Percentiles rank a stretch among this genome's conserved stretches.
These are phyloP conservation scores for Astrocystis sublimbata DNA, from an alignment of 495 filamentous ascomycete genomes.

Conservation along the genomic window DNA sequence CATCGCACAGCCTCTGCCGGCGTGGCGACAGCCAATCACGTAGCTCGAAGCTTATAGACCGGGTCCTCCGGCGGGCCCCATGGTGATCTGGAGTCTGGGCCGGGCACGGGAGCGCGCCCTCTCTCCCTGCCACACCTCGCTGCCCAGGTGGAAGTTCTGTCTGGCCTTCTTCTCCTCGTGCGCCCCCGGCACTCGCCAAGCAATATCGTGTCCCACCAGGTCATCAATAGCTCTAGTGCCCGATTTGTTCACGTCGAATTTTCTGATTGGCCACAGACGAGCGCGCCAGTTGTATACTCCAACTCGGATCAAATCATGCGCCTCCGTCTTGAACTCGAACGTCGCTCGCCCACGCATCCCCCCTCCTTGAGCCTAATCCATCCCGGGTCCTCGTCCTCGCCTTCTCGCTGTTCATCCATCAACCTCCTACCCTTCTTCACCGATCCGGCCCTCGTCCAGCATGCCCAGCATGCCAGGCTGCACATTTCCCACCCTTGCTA, in stretches of 20 bases:
- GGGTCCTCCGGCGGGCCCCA: background rate
- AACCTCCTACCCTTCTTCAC: conserved; percentile 27
- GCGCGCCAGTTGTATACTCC: conserved; percentile 39
- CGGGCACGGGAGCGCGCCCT: background rate
- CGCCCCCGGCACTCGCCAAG: conserved; percentile 5
- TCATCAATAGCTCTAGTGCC: conserved; percentile 6
- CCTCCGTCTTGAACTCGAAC: conserved; percentile 40
- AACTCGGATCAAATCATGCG: conserved; percentile 40
- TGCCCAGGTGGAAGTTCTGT: too few relatives aligned
- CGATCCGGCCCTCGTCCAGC: conserved; percentile 30
- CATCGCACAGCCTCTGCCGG: conserved; percentile 15
- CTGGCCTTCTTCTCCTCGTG: conserved; percentile 12
- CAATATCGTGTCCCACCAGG: background rate
- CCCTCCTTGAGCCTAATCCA: conserved; percentile 2
- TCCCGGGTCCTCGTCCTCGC: conserved; percentile 19
- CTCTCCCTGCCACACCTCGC: background rate
- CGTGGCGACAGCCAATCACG: conserved; percentile 12
- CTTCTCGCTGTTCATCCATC: conserved; percentile 43
- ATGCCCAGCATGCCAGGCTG: too few relatives aligned
- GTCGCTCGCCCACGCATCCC: conserved; percentile 27
- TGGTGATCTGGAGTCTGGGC: conserved; percentile 17
- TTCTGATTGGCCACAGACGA: conserved; percentile 47
- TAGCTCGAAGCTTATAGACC: conserved; percentile 12
- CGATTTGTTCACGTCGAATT: conserved; percentile 32
- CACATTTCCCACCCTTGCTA: conserved; percentile 25